Evolutionary conservation across 495 filamentous ascomycete species (phyloP).

Genomic region (Hyaloscypha variabilis): DNA sequence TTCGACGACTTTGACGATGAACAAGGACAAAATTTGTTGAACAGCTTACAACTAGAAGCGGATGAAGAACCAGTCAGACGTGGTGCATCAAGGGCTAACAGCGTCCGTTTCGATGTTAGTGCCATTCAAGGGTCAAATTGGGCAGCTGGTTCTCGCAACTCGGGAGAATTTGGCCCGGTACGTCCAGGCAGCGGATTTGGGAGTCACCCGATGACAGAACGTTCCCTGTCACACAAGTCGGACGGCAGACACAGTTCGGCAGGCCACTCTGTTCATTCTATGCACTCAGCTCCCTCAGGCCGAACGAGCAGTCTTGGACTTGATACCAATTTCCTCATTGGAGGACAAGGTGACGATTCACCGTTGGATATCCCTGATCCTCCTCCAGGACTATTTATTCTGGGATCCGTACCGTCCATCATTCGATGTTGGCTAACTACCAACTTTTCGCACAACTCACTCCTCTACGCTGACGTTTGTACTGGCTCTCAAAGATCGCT

Average conservation of each 20-base stretch:
- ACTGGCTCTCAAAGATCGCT: constrained; percentile 87
- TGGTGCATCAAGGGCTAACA: constrained; percentile 92
- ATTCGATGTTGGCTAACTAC: constrained; percentile 93
- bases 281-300: constrained; percentile 66
- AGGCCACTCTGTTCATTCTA: constrained; percentile 74
- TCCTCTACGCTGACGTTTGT: constrained; percentile 91
- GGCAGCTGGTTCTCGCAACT: constrained; percentile 77
- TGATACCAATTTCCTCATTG: constrained; percentile 69
- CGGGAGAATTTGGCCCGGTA: constrained; percentile 75
- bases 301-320: constrained; percentile 82
- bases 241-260: constrained; percentile 95
- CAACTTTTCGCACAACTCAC: constrained; percentile 80
- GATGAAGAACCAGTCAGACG: constrained; percentile 87
- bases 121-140: constrained; percentile 86
- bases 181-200: constrained; percentile 82
- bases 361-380: constrained; percentile 68
- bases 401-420: constrained; percentile 88
- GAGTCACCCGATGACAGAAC: constrained; percentile 73
- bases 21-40: constrained; percentile 68
- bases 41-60: constrained; percentile 76
- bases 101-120: constrained; percentile 98
- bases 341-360: constrained; percentile 63
- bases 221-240: constrained; percentile 90
- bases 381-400: constrained; percentile 77
- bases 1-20: constrained; percentile 87